Evolutionary conservation across 1,139 yeast genomes (phyloP).

Genomic region (Candida tropicalis): DNA sequence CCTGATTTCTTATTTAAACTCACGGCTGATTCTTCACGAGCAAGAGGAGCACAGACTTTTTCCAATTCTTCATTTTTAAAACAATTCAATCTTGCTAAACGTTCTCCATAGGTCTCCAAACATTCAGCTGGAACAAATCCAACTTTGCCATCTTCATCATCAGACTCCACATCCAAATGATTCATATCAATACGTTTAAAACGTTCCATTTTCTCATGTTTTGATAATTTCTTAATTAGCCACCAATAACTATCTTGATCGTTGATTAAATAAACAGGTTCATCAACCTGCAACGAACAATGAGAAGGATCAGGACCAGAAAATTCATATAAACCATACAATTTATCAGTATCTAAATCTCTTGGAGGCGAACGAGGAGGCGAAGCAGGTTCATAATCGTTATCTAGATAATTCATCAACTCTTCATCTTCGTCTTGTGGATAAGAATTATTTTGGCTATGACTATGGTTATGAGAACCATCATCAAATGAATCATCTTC

Average conservation of each 20-base stretch:
- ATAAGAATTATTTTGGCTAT: neutral
- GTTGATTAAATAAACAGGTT: constrained; percentile 77
- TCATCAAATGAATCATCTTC: neutral
- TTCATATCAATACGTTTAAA: constrained; percentile 10
- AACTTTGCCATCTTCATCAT: constrained; percentile 62
- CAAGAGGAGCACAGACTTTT: constrained; percentile 26
- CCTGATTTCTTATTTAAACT: constrained; percentile 7
- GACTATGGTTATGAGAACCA: too few relatives aligned
- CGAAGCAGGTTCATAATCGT: constrained; percentile 45
- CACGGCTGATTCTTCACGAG: constrained; percentile 16
- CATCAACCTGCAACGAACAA: constrained; percentile 78
- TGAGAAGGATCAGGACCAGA: constrained; percentile 95
- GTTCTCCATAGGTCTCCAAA: constrained; percentile 86
- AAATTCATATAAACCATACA: constrained; percentile 86
- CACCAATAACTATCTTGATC: constrained; percentile 98
- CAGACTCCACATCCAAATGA: constrained; percentile 22
- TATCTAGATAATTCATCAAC: constrained; percentile 21
- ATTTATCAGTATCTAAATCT: constrained; percentile 79
- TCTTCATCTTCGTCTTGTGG: constrained; percentile 18
- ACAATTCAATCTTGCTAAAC: constrained; percentile 89
- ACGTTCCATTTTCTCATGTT: constrained; percentile 31
- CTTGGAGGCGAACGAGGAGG: constrained; percentile 82
- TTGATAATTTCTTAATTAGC: constrained; percentile 72
- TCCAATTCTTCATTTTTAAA: constrained; percentile 85
- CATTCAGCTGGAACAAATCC: constrained; percentile 98